Conservation (phyloP, 306 rosid genomes). For the Quercus rubra region DNA sequence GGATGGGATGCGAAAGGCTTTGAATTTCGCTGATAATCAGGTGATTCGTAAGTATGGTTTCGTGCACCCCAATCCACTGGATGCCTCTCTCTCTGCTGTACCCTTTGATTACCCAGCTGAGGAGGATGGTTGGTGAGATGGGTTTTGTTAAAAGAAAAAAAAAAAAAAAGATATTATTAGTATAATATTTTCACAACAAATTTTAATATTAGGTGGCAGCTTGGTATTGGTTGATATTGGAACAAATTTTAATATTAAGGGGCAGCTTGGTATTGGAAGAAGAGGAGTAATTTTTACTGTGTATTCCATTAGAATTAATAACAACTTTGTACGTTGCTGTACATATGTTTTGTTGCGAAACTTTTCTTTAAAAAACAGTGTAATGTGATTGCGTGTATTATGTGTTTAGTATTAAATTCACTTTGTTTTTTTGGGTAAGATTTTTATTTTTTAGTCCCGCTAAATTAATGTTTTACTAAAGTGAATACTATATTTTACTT, state of each 20-base stretch:
- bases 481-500: too few relatives aligned
- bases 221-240: rapidly evolving
- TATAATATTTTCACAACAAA: too few relatives aligned
- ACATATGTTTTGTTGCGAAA: too few relatives aligned
- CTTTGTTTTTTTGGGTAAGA: not conserved
- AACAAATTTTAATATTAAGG: rapidly evolving
- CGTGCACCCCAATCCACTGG: slow-evolving; percentile 35
- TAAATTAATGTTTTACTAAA: too few relatives aligned
- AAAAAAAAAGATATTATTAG: too few relatives aligned
- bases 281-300: rapidly evolving
- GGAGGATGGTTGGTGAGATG: not conserved
- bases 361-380: not conserved
- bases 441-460: too few relatives aligned
- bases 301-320: too few relatives aligned
- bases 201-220: rapidly evolving
- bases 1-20: slow-evolving; percentile 68
- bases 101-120: slow-evolving; percentile 61
- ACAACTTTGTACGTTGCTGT: too few relatives aligned
- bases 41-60: slow-evolving; percentile 62
- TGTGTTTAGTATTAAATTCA: not conserved
- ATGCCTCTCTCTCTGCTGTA: slow-evolving; percentile 32
- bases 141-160: too few relatives aligned
- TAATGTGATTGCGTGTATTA: not conserved
- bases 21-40: slow-evolving; percentile 84
- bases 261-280: rapidly evolving